These are phyloP conservation scores for Plenodomus lindquistii DNA, from an alignment of 2,329 filamentous ascomycete genomes.

Conservation along the genomic window DNA sequence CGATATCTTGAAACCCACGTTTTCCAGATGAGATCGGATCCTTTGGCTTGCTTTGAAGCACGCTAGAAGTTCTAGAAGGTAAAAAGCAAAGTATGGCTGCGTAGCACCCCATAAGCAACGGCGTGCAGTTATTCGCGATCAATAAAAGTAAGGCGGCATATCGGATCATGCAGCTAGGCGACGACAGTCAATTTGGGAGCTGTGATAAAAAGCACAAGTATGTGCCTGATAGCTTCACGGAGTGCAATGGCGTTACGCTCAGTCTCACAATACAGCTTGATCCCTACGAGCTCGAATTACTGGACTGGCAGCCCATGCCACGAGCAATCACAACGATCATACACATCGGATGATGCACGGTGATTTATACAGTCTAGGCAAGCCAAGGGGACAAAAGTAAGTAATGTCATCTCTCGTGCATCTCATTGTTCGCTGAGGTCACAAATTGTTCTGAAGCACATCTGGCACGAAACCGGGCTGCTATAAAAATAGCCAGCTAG, in stretches of 20 bases:
- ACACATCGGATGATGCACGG: background rate
- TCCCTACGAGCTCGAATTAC: background rate
- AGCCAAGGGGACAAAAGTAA: conserved; percentile 4
- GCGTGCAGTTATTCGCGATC: background rate
- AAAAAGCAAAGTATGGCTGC: conserved; percentile 5
- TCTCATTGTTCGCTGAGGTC: background rate
- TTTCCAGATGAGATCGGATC: background rate
- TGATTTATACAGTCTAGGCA: background rate
- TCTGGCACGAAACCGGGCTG: conserved; percentile 11
- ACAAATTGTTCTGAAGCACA: conserved; percentile 18
- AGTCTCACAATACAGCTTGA: background rate
- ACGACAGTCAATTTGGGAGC: background rate
- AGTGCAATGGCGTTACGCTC: background rate
- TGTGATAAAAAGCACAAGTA: background rate
- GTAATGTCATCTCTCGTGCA: conserved; percentile 4
- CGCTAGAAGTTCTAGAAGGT: conserved; percentile 23
- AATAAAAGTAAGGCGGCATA: background rate
- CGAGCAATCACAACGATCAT: background rate
- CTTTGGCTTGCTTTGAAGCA: conserved; percentile 8
- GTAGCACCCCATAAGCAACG: background rate
- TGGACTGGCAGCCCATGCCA: background rate
- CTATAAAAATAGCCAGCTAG: conserved; percentile 14
- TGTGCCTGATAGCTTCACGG: background rate
- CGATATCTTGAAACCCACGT: conserved; percentile 7
- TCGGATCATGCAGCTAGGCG: too few species aligned